Base-by-base conservation (phyloP, 176 grass and related monocot species). In the Chrysopogon serrulatus region DNA sequence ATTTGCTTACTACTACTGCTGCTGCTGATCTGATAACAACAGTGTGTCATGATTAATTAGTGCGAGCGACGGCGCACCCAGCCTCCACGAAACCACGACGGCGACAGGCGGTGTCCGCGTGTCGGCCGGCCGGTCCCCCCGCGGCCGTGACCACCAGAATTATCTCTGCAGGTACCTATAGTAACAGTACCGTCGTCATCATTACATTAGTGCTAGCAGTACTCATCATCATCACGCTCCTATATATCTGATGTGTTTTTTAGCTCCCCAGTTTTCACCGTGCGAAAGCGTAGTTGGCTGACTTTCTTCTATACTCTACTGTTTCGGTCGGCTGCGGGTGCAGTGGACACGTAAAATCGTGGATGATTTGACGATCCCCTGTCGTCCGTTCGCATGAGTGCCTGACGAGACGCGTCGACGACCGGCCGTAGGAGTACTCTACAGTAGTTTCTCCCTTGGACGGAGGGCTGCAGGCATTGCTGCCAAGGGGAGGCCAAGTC, bases 341-440 rank as follows among this genome's bases (percentile, higher is more conserved):
- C 82, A 30, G 31, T 67, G 15, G 21, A n/a, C 35, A 15, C 40
- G 10, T n/a, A 30, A n/a, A 44, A 15, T 59, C 23, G 60, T 49
- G 57, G 48, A 23, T 42, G 71, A 42, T 76, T 49, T 44, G 82
- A 71, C 75, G 61, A 68, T 81, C 33, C 72, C 83, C 34, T 56
- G 54, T 17, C 47, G 47, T 66, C 35, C 53, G 21, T 64, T 86
- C 73, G 5, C 72, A 13, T 73, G 79, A 62, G 34, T 57, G 62
- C 17, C 54, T 73, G 88, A 86, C 62, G 56, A 36, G 88, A 86
- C 73, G 79, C 67, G 40, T 86, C 83, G 73, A 10, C 6, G n/a
- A 40, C 67, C 78, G 2, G 49, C 5, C 3, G 36, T 23, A 53
- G 14, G 1, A 16, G 54, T 24, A n/a, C 8, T 4, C 8, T 4